Percentiles rank a stretch among this genome's conserved stretches.
Evolutionary conservation across 352 stramenopile genomes (phyloP).

Genomic region (Globisporangium apiculatum): DNA sequence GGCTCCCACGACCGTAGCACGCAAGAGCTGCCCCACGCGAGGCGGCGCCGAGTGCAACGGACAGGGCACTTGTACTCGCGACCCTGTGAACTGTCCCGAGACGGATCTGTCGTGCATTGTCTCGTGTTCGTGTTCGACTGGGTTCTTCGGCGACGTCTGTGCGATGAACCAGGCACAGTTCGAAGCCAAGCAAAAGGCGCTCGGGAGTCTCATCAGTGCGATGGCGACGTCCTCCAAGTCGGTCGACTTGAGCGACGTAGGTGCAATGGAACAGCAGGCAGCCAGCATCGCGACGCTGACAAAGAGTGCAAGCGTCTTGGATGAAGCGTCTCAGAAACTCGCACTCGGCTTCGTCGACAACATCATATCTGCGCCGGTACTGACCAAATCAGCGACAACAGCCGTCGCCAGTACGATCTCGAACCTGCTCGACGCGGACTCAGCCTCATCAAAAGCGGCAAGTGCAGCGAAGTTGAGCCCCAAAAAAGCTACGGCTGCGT

Average conservation of each 20-base stretch:
- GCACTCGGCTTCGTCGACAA: conserved; percentile 52
- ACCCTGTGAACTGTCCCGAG: conserved; percentile 29
- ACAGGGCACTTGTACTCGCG: conserved; percentile 39
- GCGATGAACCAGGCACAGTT: conserved; percentile 40
- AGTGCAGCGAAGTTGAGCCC: not conserved
- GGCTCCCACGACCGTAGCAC: conserved; percentile 14
- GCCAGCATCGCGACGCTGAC: conserved; percentile 61
- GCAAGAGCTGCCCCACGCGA: conserved; percentile 45
- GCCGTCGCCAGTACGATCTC: conserved; percentile 56
- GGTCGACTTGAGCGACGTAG: conserved; percentile 39
- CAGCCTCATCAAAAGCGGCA: conserved; percentile 4
- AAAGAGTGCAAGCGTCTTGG: conserved; percentile 48
- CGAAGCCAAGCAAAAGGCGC: conserved; percentile 36
- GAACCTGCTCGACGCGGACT: conserved; percentile 41
- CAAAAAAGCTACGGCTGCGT: not conserved
- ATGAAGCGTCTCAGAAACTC: conserved; percentile 32
- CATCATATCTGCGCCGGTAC: conserved; percentile 43
- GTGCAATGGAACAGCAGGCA: conserved; percentile 55
- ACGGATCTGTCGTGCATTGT: conserved; percentile 45
- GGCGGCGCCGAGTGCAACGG: conserved; percentile 33
- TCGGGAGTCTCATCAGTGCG: conserved; percentile 44
- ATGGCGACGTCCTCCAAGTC: conserved; percentile 47
- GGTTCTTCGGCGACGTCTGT: conserved; percentile 60
- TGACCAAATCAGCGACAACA: conserved; percentile 33
- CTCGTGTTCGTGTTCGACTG: conserved; percentile 37